Evolutionary conservation across 1,284 basidiomycete species (phyloP).

Genomic region (Apiotrichum veenhuisii): DNA sequence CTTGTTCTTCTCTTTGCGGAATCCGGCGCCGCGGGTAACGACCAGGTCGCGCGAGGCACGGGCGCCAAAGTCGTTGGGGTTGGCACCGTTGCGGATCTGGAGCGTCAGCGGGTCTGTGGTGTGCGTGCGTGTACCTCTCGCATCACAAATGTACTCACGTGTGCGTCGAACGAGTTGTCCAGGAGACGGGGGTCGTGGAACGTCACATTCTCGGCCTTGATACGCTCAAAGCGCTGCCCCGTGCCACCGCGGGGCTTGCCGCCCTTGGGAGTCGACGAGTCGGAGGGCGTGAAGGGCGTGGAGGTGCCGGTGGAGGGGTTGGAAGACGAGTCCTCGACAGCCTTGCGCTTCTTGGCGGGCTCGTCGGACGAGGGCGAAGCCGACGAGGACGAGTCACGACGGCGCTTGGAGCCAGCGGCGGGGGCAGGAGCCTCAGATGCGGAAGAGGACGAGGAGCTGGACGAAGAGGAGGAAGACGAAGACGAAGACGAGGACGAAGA

Average conservation of each 20-base stretch:
- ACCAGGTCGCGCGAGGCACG: constrained; percentile 81
- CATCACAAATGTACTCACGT: constrained; percentile 63
- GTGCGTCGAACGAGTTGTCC: constrained; percentile 80
- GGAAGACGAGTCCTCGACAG: constrained; percentile 25
- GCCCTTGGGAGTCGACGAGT: constrained; percentile 19
- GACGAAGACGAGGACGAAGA: constrained; percentile 18
- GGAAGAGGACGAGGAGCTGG: constrained; percentile 31
- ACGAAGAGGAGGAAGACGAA: constrained; percentile 28
- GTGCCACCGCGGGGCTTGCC: constrained; percentile 12
- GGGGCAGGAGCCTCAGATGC: constrained; percentile 24
- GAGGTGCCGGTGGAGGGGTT: constrained; percentile 12
- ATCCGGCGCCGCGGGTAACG: constrained; percentile 87
- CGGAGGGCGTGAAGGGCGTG: constrained; percentile 21
- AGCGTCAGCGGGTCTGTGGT: background rate
- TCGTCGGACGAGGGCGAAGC: constrained; percentile 28
- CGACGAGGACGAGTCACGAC: constrained; percentile 28
- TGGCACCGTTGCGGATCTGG: constrained; percentile 56
- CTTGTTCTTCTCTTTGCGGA: constrained; percentile 99
- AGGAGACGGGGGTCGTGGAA: constrained; percentile 60
- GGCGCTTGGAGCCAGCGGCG: constrained; percentile 20
- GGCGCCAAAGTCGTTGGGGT: constrained; percentile 78
- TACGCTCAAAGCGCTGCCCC: constrained; percentile 68
- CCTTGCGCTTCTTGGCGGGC: constrained; percentile 38
- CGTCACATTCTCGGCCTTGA: constrained; percentile 65
- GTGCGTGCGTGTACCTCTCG: background rate